A percentile compares a stretch with the other conserved stretches of the same genome.
phyloP scores from a whole-genome alignment of 1,284 basidiomycete species.

The Fomitopsis palustris region DNA sequence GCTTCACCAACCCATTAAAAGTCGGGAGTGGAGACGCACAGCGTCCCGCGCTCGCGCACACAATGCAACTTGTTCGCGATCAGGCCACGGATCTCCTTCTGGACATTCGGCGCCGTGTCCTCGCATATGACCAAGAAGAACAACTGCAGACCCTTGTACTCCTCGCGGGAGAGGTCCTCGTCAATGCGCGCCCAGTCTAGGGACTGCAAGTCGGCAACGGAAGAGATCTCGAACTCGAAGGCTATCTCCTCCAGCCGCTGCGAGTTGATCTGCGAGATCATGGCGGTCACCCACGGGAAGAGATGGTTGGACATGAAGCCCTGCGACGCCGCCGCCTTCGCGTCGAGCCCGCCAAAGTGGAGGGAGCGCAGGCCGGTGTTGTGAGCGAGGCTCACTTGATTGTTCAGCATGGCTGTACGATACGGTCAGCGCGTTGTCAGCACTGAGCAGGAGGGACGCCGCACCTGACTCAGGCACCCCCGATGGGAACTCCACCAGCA shows the following conservation, averaged over 20 bases:
- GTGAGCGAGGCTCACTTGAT: constrained; percentile 26
- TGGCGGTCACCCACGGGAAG: constrained; percentile 25
- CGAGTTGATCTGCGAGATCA: constrained; percentile 23
- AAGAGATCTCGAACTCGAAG: constrained; percentile 27
- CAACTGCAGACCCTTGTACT: constrained; percentile 24
- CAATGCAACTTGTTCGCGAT: constrained; percentile 18
- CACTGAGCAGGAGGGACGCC: not conserved
- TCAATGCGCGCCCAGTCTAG: constrained; percentile 31
- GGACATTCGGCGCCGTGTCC: constrained; percentile 10
- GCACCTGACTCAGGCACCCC: constrained; percentile 25
- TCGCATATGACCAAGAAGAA: constrained; percentile 26
- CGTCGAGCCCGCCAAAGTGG: constrained; percentile 28
- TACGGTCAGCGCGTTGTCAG: not conserved
- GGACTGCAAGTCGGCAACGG: constrained; percentile 19
- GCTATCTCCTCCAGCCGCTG: constrained; percentile 20
- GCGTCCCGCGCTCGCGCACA: constrained; percentile 22
- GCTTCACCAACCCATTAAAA: not conserved
- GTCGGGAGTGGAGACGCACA: constrained; percentile 26
- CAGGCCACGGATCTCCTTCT: constrained; percentile 18
- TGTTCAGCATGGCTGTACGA: constrained; percentile 18
- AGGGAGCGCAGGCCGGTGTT: constrained; percentile 28
- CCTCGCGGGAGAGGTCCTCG: constrained; percentile 20
- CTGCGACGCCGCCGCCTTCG: constrained; percentile 16
- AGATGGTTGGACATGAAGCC: constrained; percentile 24
- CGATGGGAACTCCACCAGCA: constrained; percentile 28